These are phyloP conservation scores for Clavulina sp. DNA, from an alignment of 768 basidiomycete genomes.

Conservation along the genomic window DNA sequence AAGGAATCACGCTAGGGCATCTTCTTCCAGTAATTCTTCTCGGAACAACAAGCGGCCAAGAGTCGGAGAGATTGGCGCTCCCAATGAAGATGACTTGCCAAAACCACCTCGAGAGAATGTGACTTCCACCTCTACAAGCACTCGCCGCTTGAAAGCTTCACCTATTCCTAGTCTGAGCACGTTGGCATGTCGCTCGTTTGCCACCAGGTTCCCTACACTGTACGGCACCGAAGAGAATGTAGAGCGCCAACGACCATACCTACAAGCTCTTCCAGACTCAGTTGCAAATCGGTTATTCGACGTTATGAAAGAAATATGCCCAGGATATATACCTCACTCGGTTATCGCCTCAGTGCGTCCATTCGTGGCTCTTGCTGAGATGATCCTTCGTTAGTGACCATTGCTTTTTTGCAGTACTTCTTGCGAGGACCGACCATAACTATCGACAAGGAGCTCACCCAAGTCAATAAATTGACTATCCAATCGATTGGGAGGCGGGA, in stretches of 20 bases:
- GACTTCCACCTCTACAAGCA: background rate
- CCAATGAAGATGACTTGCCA: background rate
- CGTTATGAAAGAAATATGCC: slow-evolving; percentile 31
- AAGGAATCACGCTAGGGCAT: too few relatives aligned
- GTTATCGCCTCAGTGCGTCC: slow-evolving; percentile 36
- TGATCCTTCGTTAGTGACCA: background rate
- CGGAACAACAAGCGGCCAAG: background rate
- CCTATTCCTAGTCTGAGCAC: background rate
- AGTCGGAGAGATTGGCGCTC: background rate
- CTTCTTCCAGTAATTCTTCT: too few relatives aligned
- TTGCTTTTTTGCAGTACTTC: slow-evolving; percentile 29
- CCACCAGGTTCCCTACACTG: background rate
- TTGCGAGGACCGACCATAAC: slow-evolving; percentile 34
- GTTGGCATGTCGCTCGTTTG: background rate
- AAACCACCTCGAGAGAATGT: background rate
- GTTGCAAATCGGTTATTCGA: slow-evolving; percentile 34
- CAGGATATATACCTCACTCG: slow-evolving; percentile 34
- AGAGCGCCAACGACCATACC: slow-evolving; percentile 3
- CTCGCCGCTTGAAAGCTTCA: background rate
- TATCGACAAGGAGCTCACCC: slow-evolving; percentile 33
- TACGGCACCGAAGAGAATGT: background rate
- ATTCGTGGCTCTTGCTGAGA: background rate
- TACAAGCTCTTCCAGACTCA: slow-evolving; percentile 35
- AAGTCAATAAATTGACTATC: slow-evolving; percentile 35
- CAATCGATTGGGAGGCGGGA: slow-evolving; percentile 25